Conservation (phyloP, 2,329 filamentous ascomycete species). For the Parasarocladium wereldwijsianum region DNA sequence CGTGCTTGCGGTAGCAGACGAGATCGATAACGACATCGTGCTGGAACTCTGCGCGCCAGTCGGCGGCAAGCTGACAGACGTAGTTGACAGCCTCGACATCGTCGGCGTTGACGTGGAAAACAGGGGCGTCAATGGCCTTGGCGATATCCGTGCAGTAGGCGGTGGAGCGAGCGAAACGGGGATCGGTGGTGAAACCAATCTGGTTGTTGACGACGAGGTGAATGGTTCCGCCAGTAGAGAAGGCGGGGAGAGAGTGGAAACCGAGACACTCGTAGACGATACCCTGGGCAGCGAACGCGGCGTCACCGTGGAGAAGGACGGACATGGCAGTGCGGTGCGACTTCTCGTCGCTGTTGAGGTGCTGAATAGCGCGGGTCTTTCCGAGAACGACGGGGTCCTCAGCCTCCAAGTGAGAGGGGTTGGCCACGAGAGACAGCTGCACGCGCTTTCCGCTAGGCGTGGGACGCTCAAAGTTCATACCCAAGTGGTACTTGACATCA, state of each 20-base stretch:
- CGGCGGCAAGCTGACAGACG: constrained; percentile 88
- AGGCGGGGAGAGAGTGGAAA: constrained; percentile 88
- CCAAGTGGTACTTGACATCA: constrained; percentile 98
- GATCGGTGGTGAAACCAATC: constrained; percentile 98
- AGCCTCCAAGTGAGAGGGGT: constrained; percentile 94
- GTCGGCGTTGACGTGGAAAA: constrained; percentile 98
- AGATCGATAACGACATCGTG: constrained; percentile 96
- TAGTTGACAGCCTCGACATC: constrained; percentile 98
- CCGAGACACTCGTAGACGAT: constrained; percentile 97
- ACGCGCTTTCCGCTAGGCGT: constrained; percentile 97
- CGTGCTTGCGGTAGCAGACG: constrained; percentile 97
- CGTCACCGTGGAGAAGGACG: constrained; percentile 91
- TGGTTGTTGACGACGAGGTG: constrained; percentile 99
- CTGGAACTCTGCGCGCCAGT: constrained; percentile 98
- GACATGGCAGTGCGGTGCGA: constrained; percentile 84
- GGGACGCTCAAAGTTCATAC: constrained; percentile 99
- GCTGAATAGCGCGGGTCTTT: constrained; percentile 94
- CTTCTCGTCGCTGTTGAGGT: constrained; percentile 96
- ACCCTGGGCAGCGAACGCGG: constrained; percentile 91
- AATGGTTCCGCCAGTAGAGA: constrained; percentile 93
- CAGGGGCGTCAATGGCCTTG: constrained; percentile 94
- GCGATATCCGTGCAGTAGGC: constrained; percentile 99
- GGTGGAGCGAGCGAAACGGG: constrained; percentile 90
- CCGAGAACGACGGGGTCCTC: constrained; percentile 96
- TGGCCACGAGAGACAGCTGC: constrained; percentile 96